A percentile compares a stretch with the other conserved stretches of the same genome.
These are phyloP conservation scores for Vanrija sp. DNA, from an alignment of 1,284 basidiomycete species.

Conservation along the genomic window DNA sequence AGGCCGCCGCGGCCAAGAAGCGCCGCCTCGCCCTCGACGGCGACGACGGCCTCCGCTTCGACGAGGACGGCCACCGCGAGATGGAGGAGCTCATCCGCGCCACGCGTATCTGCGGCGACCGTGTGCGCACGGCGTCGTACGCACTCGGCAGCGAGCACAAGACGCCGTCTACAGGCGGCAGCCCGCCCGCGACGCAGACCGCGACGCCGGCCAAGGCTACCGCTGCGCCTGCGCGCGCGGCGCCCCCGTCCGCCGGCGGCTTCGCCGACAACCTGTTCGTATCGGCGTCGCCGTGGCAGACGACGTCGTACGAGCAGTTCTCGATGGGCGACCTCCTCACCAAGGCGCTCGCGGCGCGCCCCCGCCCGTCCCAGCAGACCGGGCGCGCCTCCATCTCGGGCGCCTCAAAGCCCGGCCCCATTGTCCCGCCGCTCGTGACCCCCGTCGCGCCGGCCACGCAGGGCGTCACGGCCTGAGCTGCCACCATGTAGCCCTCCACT, in stretches of 20 bases:
- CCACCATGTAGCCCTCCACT: too few relatives aligned
- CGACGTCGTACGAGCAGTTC: conserved; percentile 28
- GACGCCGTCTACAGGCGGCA: neutral
- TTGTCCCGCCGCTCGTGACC: conserved; percentile 1
- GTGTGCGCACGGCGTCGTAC: conserved; percentile 8
- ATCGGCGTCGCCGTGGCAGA: conserved; percentile 18
- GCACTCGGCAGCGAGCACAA: neutral
- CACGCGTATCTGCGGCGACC: conserved; percentile 57
- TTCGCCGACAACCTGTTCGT: conserved; percentile 1
- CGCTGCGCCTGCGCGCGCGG: neutral
- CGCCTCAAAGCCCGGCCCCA: conserved; percentile 11
- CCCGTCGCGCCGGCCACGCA: neutral
- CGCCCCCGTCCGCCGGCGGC: neutral
- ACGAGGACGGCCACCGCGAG: conserved; percentile 72
- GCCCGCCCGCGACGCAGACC: neutral
- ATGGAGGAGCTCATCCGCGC: conserved; percentile 58
- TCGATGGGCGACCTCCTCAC: conserved; percentile 36
- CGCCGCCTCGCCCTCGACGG: conserved; percentile 7
- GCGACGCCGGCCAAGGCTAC: neutral
- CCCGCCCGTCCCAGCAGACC: conserved; percentile 7
- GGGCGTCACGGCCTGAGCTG: conserved; percentile 9
- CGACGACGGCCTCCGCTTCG: conserved; percentile 60
- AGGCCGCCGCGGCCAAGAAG: conserved; percentile 55
- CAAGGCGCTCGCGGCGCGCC: conserved; percentile 37
- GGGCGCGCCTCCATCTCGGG: neutral